Conservation (phyloP, 495 filamentous ascomycete genomes). For the Staphylotrichum longicolle region DNA sequence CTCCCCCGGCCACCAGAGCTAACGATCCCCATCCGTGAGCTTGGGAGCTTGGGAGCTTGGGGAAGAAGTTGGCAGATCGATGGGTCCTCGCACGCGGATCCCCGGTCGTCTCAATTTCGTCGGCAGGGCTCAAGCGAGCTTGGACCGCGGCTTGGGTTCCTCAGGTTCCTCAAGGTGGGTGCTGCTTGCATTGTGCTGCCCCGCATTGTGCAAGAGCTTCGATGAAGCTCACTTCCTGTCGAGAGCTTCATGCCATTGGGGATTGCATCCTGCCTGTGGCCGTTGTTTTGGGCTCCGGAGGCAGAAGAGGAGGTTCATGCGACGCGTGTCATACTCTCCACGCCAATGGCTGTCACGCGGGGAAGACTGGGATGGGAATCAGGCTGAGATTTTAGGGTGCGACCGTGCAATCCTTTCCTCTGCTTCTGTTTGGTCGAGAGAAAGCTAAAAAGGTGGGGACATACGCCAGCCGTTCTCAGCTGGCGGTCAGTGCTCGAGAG, state of each 20-base stretch:
- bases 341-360: too few species aligned
- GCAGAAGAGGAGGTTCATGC: constrained; percentile 2
- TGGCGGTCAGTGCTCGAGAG: not conserved
- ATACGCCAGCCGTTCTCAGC: not conserved
- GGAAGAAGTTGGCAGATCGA: constrained; percentile 5
- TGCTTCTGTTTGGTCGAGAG: not conserved
- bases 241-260: constrained; percentile 1
- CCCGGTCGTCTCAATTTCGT: not conserved
- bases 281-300: not conserved
- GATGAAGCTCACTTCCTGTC: not conserved
- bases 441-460: not conserved
- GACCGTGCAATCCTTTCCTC: not conserved
- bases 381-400: not conserved
- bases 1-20: not conserved
- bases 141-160: not conserved
- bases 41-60: not conserved
- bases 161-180: not conserved
- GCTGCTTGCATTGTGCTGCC: not conserved
- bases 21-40: constrained; percentile 9
- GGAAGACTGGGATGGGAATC: not conserved
- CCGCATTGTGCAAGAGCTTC: constrained; percentile 1
- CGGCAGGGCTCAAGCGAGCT: constrained; percentile 1
- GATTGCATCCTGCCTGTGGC: not conserved
- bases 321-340: not conserved
- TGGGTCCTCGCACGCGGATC: not conserved